Conservation (phyloP, 2,329 filamentous ascomycete species). For the Talaromyces funiculosus region DNA sequence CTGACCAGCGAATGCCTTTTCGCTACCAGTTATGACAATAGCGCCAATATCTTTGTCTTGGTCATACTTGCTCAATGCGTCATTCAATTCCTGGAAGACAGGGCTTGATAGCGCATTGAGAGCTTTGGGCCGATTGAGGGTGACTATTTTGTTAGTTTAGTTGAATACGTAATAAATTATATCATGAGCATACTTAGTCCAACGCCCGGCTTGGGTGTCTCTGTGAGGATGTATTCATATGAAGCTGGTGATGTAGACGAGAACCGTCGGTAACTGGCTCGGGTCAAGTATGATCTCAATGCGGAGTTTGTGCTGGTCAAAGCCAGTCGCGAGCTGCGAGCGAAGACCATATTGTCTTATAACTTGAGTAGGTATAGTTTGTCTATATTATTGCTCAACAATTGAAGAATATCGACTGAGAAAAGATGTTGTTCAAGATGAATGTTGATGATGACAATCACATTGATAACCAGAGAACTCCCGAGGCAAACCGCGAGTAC, state of each 20-base stretch:
- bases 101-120: conserved; percentile 90
- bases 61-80: conserved; percentile 67
- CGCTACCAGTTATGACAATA: conserved; percentile 80
- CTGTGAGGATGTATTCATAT: conserved; percentile 80
- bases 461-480: not conserved
- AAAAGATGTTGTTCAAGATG: not conserved
- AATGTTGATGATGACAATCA: not conserved
- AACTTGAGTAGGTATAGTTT: not conserved
- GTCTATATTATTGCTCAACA: not conserved
- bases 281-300: conserved; percentile 32
- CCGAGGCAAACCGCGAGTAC: conserved; percentile 15
- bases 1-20: conserved; percentile 73
- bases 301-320: conserved; percentile 48
- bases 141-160: conserved; percentile 55
- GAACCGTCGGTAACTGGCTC: conserved; percentile 27
- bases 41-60: conserved; percentile 63
- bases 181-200: conserved; percentile 63
- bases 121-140: conserved; percentile 87
- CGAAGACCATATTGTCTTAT: conserved; percentile 29
- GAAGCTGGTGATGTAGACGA: conserved; percentile 39
- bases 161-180: not conserved
- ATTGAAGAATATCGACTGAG: not conserved
- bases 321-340: conserved; percentile 55
- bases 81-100: conserved; percentile 83
- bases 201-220: conserved; percentile 80